A percentile compares a stretch with the other conserved stretches of the same genome.
phyloP scores from a whole-genome alignment of 208 protist species.

The Trypanosoma boissoni region DNA sequence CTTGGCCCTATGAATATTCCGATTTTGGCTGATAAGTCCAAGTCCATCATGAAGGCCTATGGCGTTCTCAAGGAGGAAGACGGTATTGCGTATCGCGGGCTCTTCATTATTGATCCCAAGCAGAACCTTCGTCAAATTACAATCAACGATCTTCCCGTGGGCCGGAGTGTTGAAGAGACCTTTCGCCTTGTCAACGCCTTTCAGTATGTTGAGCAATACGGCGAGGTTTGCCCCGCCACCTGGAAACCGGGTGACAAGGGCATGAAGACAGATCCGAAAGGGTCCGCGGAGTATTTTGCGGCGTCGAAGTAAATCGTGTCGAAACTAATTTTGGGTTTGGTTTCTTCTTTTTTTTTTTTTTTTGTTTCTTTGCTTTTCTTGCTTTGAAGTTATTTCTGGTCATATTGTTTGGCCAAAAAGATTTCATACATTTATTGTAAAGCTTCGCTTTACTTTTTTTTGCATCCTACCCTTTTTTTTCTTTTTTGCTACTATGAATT shows the following conservation, averaged over 20 bases:
- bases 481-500: no score
- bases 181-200: constrained; percentile 95
- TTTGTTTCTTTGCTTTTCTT: constrained; percentile 7
- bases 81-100: constrained; percentile 89
- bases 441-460: no score
- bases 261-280: constrained; percentile 94
- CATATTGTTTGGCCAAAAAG: no score
- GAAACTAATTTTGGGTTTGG: no score
- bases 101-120: constrained; percentile 96
- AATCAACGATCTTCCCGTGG: constrained; percentile 95
- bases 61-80: constrained; percentile 90
- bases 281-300: constrained; percentile 87
- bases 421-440: no score
- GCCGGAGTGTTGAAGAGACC: constrained; percentile 93
- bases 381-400: no score
- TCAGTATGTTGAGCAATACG: constrained; percentile 93
- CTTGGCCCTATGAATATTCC: constrained; percentile 95
- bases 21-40: constrained; percentile 94
- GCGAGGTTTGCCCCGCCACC: constrained; percentile 94
- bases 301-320: no score
- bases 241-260: constrained; percentile 89
- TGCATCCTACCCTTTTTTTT: no score
- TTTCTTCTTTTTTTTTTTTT: constrained; percentile 16
- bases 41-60: constrained; percentile 91
- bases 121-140: constrained; percentile 92